Evolutionary conservation across 2,329 filamentous ascomycete species (phyloP), one percentile per base, ranked within the genome.

Genomic region (Aspergillaceae sp.): DNA sequence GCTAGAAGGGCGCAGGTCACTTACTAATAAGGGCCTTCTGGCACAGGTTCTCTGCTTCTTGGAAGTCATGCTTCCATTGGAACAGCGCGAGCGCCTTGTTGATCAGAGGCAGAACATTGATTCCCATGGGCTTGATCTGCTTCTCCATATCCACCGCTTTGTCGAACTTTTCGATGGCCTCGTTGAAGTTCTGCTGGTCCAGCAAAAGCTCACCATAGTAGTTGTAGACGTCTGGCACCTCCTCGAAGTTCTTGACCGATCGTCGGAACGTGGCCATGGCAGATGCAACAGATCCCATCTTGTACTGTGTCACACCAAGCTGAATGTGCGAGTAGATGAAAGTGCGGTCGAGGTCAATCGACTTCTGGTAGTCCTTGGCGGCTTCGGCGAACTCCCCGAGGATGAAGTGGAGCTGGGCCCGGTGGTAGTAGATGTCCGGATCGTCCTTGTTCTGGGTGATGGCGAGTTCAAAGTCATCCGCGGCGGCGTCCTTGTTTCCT

Each of bases 271-370:
- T 98, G 33, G 92, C 91, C 89, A 97, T 97, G 41, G 90, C 95
- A 6, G 90, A 96, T 5, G 92, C 92, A 48, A 98, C 86, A 29
- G 88, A 95, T 56, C 92, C 92, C 86, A 97, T 94, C 83, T 98
- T 98, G 77, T 98, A 98, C 72, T 98, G 92, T 42, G 92, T 98
- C 44, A 98, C 92, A 67, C 92, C 92, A 38, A 98, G 86, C 71
- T 98, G 92, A 62, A 98, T 98, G 73, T 98, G 92, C 5, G 91
- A 97, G 79, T 95, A 98, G 74, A 98, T 98, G 71, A 98, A 98
- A 56, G 87, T 83, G 57, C 82, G 80, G 74, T 98, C 92, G 29
- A 98, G 79, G 60, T 98, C 92, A 61, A 98, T 98, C 2, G 92
- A 97, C 74, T 94, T 96, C 69, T 98, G 92, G 74, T 98, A 98